These are phyloP conservation scores for Colletotrichum tanaceti DNA, from an alignment of 2,329 filamentous ascomycete genomes.

Conservation along the genomic window DNA sequence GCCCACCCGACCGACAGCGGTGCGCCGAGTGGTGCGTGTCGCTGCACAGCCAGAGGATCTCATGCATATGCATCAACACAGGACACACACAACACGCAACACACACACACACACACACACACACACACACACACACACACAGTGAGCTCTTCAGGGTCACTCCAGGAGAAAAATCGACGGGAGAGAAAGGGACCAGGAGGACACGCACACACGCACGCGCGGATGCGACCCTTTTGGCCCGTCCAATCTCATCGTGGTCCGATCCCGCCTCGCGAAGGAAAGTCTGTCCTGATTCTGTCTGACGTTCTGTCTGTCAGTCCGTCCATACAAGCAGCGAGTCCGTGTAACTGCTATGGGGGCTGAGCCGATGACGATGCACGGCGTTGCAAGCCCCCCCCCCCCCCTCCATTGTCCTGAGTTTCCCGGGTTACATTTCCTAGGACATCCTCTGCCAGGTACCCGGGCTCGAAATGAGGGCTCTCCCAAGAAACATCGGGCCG, in stretches of 20 bases:
- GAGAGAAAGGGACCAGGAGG: slow-evolving; percentile 10
- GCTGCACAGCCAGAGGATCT: slow-evolving; percentile 26
- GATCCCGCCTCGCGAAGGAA: too few species aligned
- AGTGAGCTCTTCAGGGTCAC: slow-evolving; percentile 1
- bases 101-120: neutral
- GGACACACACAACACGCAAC: neutral
- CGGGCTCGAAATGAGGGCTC: too few species aligned
- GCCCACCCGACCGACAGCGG: neutral
- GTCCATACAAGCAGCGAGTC: too few species aligned
- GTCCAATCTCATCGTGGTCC: neutral
- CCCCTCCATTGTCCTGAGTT: too few species aligned
- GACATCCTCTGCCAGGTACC: too few species aligned
- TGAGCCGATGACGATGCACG: too few species aligned
- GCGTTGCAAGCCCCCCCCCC: too few species aligned
- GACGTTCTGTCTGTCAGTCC: too few species aligned
- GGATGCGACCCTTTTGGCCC: slow-evolving; percentile 14
- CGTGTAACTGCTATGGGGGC: too few species aligned
- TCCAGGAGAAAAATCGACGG: neutral
- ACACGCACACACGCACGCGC: neutral
- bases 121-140: neutral
- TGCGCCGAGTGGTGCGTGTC: slow-evolving; percentile 28
- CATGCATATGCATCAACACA: neutral
- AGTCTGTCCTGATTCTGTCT: too few species aligned
- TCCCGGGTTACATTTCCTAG: too few species aligned
- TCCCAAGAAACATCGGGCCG: too few species aligned